A percentile compares a stretch with the other conserved stretches of the same genome.
These are phyloP conservation scores for Cucurbita ficifolia DNA, from an alignment of 306 rosid genomes.

Conservation along the genomic window DNA sequence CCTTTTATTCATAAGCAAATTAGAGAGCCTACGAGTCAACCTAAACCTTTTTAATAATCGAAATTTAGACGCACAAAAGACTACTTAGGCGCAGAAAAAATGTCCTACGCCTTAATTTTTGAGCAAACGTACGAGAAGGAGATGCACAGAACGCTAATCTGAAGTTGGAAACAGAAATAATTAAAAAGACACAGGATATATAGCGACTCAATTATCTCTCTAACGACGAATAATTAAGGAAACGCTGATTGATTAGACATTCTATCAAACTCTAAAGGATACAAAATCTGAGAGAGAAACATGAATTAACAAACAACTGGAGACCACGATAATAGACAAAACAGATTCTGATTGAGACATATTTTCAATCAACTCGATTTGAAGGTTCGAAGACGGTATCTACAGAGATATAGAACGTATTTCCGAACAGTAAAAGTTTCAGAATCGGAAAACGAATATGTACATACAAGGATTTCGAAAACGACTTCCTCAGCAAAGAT, in stretches of 20 bases:
- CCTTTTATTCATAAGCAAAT: neutral
- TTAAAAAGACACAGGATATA: neutral
- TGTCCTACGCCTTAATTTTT: neutral
- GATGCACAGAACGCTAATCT: neutral
- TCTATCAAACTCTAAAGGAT: conserved; percentile 9
- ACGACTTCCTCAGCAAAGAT: conserved; percentile 15
- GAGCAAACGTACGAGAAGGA: neutral
- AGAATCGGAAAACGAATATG: neutral
- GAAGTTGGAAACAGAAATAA: neutral
- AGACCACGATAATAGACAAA: neutral
- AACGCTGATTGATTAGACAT: conserved; percentile 15
- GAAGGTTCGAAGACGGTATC: neutral
- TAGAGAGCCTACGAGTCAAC: neutral
- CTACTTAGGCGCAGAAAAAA: neutral
- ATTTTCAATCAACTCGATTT: neutral
- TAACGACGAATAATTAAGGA: neutral
- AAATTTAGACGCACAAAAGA: neutral
- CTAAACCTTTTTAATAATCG: neutral
- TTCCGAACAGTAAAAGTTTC: neutral
- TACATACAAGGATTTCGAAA: conserved; percentile 5
- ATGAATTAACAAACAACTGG: neutral
- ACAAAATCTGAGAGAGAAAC: neutral
- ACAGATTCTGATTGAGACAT: conserved; percentile 1
- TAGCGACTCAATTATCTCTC: neutral
- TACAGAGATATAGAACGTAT: neutral